These are phyloP conservation scores for Rutidosis leptorrhynchoides DNA, from an alignment of 129 eudicot species.

Conservation along the genomic window DNA sequence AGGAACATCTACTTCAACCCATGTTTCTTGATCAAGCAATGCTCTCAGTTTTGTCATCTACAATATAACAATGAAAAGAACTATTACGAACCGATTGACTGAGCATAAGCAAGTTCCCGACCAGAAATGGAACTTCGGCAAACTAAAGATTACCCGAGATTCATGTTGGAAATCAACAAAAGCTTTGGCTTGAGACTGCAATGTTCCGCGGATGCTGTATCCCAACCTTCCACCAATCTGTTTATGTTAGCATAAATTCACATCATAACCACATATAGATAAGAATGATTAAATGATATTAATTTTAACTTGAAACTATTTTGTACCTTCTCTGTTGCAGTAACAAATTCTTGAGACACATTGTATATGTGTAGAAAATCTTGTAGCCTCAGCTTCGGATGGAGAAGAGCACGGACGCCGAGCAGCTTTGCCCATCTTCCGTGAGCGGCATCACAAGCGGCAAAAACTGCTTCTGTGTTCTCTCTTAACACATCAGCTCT, in stretches of 20 bases:
- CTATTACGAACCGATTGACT: constrained; percentile 7
- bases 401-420: constrained; percentile 86
- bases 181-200: constrained; percentile 94
- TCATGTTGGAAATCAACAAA: constrained; percentile 94
- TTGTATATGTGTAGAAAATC: constrained; percentile 78
- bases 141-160: constrained; percentile 60
- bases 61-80: constrained; percentile 28
- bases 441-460: constrained; percentile 95
- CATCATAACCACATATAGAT: constrained; percentile 26
- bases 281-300: background rate
- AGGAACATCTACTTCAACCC: constrained; percentile 95
- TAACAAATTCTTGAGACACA: constrained; percentile 73
- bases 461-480: constrained; percentile 91
- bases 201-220: constrained; percentile 90
- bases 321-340: constrained; percentile 82
- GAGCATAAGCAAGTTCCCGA: constrained; percentile 1
- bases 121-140: background rate
- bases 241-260: constrained; percentile 33
- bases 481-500: constrained; percentile 95
- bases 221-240: constrained; percentile 99
- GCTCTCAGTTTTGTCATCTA: constrained; percentile 93
- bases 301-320: background rate
- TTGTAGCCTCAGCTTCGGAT: constrained; percentile 70
- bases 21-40: constrained; percentile 94
- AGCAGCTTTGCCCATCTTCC: constrained; percentile 99